Evolutionary conservation across 257 asterid species (phyloP), one percentile per base, ranked within the genome.

Genomic region (Solanum pinnatisectum): DNA sequence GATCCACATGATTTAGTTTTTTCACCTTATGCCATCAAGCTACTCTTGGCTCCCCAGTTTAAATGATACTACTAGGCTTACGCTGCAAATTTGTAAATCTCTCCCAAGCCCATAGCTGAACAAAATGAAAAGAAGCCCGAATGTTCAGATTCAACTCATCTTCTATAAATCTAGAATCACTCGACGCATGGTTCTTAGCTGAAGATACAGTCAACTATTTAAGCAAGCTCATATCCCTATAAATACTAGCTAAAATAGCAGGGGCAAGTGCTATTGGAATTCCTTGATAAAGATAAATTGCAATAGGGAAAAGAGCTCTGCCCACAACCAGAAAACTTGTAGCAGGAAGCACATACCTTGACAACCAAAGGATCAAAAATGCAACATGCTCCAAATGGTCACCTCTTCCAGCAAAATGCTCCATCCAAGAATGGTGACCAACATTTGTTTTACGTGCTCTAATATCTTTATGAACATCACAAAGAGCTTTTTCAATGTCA

Each of bases 21-120:
- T 46, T 89, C 71, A 89, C 2, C 32, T 35, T 42, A 20, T 77
- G 27, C 95, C 95, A 94, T 36, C 90, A 76, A 25, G 89, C 91
- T 65, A 91, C 74, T 68, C 91, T 84, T 37, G 92, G 92, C 46
- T 87, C 89, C 25, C 71, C 87, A 8, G 0, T 3, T 20, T 14
- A 35, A 6, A 72, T 10, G 2, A 73, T 9, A 37, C 42, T 20
- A 63, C 27, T 70, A 10, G 92, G 91, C 15, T 72, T 59, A 10
- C 85, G 90, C 27, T 56, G n/a, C 20, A 92, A 71, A 0, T 33
- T 1, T 0, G 89, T 90, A 22, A 92, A 91, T 16, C 95, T 91
- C 79, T 92, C 95, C 92, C 92, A 92, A 14, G 87, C 91, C 95
- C 97, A 93, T 44, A 85, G 89, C 79, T 90, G 94, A 63, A 93